Evolutionary conservation across 164 flowering plant genomes (phyloP), one percentile per base, ranked within the genome.

Genomic region (Macadamia tetraphylla): DNA sequence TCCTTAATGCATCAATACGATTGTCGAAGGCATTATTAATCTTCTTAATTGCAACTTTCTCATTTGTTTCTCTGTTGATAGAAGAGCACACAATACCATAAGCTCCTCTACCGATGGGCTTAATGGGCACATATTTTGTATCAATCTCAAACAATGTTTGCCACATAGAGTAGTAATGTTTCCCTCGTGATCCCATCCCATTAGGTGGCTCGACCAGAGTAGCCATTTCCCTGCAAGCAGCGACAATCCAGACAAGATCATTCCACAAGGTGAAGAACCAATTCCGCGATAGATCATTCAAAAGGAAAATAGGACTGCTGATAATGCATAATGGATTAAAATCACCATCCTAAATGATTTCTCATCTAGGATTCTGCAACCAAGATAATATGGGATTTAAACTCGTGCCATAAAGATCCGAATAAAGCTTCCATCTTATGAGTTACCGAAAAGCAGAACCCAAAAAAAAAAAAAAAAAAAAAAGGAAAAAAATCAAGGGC

Each of bases 41-140:
- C 82, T 86, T 92, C 81, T 92, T 92, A 35, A 92, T 92, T 3
- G 98, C 98, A 68, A 89, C 98, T 75, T 87, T 91, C 78, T 93
- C 97, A 71, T 87, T 86, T 29, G 92, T 89, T 72, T 91, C 98
- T 59, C 78, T 85, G 67, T 91, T 89, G n/a, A 89, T 64, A 2
- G 97, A 93, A 49, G 98, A 93, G 72, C 95, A 93, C 29, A 93
- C 98, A 66, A 93, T 79, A 10, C 98, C 98, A 72, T 93, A 93
- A 1, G 98, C 95, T 55, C 98, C 98, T 68, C 97, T 83, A 44
- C 98, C 97, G 35, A 93, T 87, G 44, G 98, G 94, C 82, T 91
- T 91, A 78, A 93, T 91, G 12, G 98, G 97, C 53, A 84, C 84
- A 67, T 93, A 93, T 67, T 89, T 93, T 1, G 88, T 89, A 70